These are phyloP conservation scores for Naumovozyma baii DNA, from an alignment of 805 yeast species.

Conservation along the genomic window DNA sequence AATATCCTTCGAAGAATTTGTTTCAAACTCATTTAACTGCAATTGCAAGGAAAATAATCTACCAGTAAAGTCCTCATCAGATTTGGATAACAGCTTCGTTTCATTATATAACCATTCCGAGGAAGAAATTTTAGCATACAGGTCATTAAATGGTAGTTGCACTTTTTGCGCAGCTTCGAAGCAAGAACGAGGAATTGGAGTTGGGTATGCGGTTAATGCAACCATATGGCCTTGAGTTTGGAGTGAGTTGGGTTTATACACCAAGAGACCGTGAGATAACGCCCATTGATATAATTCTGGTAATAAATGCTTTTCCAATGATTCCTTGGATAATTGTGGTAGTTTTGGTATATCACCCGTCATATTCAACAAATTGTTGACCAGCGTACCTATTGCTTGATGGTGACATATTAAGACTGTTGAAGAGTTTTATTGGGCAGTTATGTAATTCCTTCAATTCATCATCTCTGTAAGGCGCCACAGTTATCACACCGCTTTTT, in stretches of 20 bases:
- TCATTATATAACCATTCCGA: constrained; percentile 58
- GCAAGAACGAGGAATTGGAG: constrained; percentile 66
- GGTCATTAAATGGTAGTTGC: constrained; percentile 58
- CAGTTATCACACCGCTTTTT: neutral
- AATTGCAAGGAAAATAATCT: constrained; percentile 54
- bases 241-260: constrained; percentile 57
- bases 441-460: too few relatives aligned
- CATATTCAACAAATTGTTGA: too few relatives aligned
- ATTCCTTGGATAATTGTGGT: constrained; percentile 25
- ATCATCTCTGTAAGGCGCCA: too few relatives aligned
- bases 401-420: too few relatives aligned
- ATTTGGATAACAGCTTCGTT: constrained; percentile 43
- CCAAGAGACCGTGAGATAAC: constrained; percentile 67
- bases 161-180: constrained; percentile 59
- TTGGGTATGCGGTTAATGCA: constrained; percentile 85
- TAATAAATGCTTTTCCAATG: constrained; percentile 27
- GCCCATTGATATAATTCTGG: constrained; percentile 63
- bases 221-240: constrained; percentile 44
- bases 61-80: constrained; percentile 75
- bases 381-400: too few relatives aligned
- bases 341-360: constrained; percentile 5
- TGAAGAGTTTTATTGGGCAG: too few relatives aligned
- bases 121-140: constrained; percentile 57
- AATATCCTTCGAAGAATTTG: constrained; percentile 32
- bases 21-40: constrained; percentile 28